phyloP scores from a whole-genome alignment of 2,329 filamentous ascomycete genomes.

The Periconia macrospinosa region DNA sequence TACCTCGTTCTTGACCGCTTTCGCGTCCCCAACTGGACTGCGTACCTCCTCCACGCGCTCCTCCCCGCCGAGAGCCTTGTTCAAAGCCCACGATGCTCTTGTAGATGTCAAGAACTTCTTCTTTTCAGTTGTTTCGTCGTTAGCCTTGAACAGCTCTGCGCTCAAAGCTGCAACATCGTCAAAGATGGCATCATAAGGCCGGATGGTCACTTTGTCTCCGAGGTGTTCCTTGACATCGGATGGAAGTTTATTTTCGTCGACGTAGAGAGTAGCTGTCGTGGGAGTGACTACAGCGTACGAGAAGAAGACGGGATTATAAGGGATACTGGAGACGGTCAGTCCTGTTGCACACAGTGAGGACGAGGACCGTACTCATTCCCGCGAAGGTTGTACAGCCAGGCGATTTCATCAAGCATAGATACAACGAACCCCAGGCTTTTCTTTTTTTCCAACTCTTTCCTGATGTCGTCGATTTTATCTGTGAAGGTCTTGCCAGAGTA shows the following conservation, averaged over 20 bases:
- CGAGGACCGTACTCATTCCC: constrained; percentile 69
- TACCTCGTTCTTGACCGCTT: constrained; percentile 89
- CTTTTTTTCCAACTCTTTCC: constrained; percentile 90
- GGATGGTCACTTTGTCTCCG: constrained; percentile 68
- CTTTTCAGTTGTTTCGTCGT: constrained; percentile 35
- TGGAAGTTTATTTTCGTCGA: constrained; percentile 78
- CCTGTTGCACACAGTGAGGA: not conserved
- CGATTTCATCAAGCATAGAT: constrained; percentile 94
- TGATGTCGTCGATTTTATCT: constrained; percentile 80
- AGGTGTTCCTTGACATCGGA: constrained; percentile 71
- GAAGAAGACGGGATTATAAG: constrained; percentile 98
- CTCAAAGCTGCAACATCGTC: constrained; percentile 71
- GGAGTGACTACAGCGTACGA: constrained; percentile 89
- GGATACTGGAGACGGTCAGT: constrained; percentile 60
- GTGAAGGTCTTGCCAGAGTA: constrained; percentile 82
- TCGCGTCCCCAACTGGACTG: constrained; percentile 86
- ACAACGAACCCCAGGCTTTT: constrained; percentile 85
- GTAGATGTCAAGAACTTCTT: constrained; percentile 83
- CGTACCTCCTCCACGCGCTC: constrained; percentile 81
- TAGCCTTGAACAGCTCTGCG: constrained; percentile 40
- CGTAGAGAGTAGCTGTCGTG: constrained; percentile 74
- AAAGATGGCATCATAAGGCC: constrained; percentile 83
- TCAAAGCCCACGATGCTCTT: constrained; percentile 90
- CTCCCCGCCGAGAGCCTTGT: constrained; percentile 81
- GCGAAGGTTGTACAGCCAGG: constrained; percentile 97